Conservation (phyloP, 139 green algal genomes). For the Pseudopediastrum boryanum region DNA sequence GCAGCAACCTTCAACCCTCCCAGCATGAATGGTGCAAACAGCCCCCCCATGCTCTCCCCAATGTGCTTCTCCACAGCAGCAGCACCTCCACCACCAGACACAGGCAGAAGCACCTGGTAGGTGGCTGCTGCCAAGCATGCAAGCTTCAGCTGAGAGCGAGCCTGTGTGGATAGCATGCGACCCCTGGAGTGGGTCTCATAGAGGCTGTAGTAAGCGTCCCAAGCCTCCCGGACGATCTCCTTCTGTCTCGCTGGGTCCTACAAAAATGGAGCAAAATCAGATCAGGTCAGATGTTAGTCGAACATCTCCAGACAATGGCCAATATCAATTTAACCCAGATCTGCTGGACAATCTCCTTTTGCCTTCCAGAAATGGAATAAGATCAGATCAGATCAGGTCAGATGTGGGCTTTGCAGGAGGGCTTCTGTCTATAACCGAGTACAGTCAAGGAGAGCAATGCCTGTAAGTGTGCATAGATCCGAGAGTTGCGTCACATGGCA, state of each 20-base stretch:
- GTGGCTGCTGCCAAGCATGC: slow-evolving; percentile 39
- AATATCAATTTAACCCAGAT: background rate
- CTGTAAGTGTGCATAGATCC: too few species aligned
- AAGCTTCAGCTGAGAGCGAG: slow-evolving; percentile 31
- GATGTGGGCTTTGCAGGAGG: too few species aligned
- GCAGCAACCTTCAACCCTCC: slow-evolving; percentile 16
- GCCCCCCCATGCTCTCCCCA: slow-evolving; percentile 5
- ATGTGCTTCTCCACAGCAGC: slow-evolving; percentile 27
- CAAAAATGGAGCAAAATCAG: background rate
- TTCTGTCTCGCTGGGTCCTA: slow-evolving; percentile 1
- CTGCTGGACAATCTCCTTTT: background rate
- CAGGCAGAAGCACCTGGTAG: slow-evolving; percentile 13
- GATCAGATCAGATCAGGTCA: too few species aligned
- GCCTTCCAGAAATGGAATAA: too few species aligned
- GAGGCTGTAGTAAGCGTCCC: slow-evolving; percentile 1
- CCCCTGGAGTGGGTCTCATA: background rate
- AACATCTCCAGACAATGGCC: background rate
- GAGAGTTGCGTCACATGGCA: too few species aligned
- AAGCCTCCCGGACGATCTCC: background rate
- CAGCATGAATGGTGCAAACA: slow-evolving; percentile 35
- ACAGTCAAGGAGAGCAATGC: too few species aligned
- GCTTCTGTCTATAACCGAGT: too few species aligned
- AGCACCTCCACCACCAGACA: background rate
- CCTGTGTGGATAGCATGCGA: slow-evolving; percentile 5
- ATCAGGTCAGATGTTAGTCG: background rate